phyloP scores from a whole-genome alignment of 1,139 yeast genomes.

The Pichia inconspicua region DNA sequence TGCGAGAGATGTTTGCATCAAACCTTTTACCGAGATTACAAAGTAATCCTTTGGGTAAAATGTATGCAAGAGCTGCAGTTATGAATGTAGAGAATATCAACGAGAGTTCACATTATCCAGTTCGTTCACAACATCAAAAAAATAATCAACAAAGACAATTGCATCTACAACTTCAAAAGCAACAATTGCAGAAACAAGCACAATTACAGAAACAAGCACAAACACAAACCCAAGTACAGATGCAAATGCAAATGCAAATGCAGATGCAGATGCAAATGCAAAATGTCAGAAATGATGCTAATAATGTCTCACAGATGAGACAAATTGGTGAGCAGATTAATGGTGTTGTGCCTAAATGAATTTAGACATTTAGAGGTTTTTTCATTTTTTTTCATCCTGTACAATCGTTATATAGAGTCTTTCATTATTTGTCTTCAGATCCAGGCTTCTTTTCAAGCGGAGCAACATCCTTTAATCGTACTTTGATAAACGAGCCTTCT shows the following conservation, averaged over 20 bases:
- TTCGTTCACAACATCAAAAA: conserved; percentile 45
- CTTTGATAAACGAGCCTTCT: conserved; percentile 23
- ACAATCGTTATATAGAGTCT: not conserved
- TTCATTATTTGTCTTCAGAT: not conserved
- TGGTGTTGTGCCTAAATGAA: not conserved
- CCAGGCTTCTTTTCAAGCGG: conserved; percentile 24
- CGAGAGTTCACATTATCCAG: conserved; percentile 46
- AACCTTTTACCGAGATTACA: conserved; percentile 40
- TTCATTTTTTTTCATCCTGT: not conserved
- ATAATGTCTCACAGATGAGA: not conserved
- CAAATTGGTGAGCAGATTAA: not conserved
- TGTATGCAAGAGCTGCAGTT: conserved; percentile 71
- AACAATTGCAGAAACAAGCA: conserved; percentile 12
- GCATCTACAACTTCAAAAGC: conserved; percentile 8
- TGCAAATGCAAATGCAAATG: conserved; percentile 13
- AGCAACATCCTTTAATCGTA: conserved; percentile 22
- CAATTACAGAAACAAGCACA: conserved; percentile 17
- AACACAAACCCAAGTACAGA: conserved; percentile 5
- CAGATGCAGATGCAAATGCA: conserved; percentile 5
- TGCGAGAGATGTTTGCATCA: conserved; percentile 76
- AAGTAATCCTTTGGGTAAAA: conserved; percentile 51
- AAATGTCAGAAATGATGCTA: not conserved
- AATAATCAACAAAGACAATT: conserved; percentile 15
- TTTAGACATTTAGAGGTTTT: not conserved
- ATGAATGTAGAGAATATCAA: conserved; percentile 57